Evolutionary conservation across 352 stramenopile species (phyloP).

Genomic region (Pythium biforme): DNA sequence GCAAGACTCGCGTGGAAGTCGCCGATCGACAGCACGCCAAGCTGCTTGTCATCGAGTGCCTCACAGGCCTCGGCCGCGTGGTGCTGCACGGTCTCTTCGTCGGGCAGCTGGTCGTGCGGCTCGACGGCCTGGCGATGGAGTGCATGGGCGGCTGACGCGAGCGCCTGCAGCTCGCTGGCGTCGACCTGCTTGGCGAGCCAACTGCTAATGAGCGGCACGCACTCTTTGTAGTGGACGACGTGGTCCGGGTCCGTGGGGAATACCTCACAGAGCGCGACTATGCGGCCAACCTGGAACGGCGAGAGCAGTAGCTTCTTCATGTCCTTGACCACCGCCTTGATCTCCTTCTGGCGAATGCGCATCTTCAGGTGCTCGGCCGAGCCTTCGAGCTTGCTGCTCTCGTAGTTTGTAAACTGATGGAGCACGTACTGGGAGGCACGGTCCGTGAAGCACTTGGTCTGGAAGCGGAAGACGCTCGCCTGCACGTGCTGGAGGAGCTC

Average conservation of each 20-base stretch:
- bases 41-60: conserved; percentile 29
- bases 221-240: conserved; percentile 47
- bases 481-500: conserved; percentile 47
- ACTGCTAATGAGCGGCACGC: conserved; percentile 31
- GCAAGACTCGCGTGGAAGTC: conserved; percentile 38
- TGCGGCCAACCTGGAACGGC: conserved; percentile 46
- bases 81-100: conserved; percentile 29
- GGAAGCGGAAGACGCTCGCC: conserved; percentile 58
- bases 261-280: conserved; percentile 34
- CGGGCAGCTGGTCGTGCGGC: background rate
- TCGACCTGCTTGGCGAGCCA: conserved; percentile 37
- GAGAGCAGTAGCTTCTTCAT: conserved; percentile 58
- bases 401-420: conserved; percentile 48
- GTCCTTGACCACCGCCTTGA: conserved; percentile 39
- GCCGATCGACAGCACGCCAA: conserved; percentile 35
- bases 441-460: conserved; percentile 46
- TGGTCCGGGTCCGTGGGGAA: conserved; percentile 23
- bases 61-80: conserved; percentile 38
- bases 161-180: conserved; percentile 26
- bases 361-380: conserved; percentile 48
- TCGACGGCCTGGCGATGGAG: conserved; percentile 7
- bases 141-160: conserved; percentile 17
- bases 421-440: conserved; percentile 42
- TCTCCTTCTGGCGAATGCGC: conserved; percentile 43
- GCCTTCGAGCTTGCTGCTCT: conserved; percentile 46